Evolutionary conservation across 2,329 filamentous ascomycete genomes (phyloP).

Genomic region (Penicillium griseofulvum): DNA sequence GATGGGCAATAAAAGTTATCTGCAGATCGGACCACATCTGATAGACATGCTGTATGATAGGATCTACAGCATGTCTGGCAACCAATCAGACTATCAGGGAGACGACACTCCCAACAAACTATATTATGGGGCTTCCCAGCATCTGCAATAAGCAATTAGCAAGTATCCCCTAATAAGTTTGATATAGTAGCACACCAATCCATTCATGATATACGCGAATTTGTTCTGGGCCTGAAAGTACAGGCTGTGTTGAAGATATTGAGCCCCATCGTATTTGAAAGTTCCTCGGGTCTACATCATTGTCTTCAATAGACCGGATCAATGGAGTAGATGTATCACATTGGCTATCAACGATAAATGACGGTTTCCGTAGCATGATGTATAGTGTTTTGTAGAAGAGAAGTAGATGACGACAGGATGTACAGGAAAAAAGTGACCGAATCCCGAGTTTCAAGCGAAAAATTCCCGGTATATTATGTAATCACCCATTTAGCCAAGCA

Average conservation of each 20-base stretch:
- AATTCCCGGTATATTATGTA: background rate
- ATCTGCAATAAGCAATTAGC: slow-evolving; percentile 17
- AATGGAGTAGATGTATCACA: background rate
- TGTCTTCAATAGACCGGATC: slow-evolving; percentile 9
- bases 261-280: slow-evolving; percentile 2
- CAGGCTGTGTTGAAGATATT: slow-evolving; percentile 7
- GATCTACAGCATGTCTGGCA: slow-evolving; percentile 34
- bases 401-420: slow-evolving; percentile 9
- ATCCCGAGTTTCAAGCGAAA: slow-evolving; percentile 1
- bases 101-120: slow-evolving; percentile 29
- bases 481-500: background rate
- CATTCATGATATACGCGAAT: slow-evolving; percentile 30
- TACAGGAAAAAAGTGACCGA: background rate
- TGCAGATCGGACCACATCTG: slow-evolving; percentile 2
- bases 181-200: slow-evolving; percentile 23
- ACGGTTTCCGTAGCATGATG: slow-evolving; percentile 5
- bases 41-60: slow-evolving; percentile 29
- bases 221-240: slow-evolving; percentile 19
- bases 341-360: background rate
- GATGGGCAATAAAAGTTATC: slow-evolving; percentile 28
- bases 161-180: background rate
- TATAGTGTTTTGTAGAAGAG: background rate
- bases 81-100: slow-evolving; percentile 25
- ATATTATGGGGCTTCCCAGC: slow-evolving; percentile 32
- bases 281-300: background rate